Evolutionary conservation across 768 basidiomycete species (phyloP).

Genomic region (Hemileccinum rubropunctum): DNA sequence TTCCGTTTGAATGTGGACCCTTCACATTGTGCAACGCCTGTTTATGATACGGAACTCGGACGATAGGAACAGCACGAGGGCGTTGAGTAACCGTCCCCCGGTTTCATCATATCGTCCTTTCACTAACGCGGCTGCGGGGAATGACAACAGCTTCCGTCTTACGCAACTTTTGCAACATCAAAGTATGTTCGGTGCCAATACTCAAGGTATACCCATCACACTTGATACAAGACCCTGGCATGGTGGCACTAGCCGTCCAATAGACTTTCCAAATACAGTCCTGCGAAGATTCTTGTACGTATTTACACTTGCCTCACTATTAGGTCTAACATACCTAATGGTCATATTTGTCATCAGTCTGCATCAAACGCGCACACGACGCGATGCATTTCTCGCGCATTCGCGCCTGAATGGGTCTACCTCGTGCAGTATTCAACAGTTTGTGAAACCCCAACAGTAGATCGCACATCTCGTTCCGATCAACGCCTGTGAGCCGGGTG

Average conservation of each 20-base stretch:
- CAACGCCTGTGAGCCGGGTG: constrained; percentile 22
- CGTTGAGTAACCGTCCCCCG: not conserved
- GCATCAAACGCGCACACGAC: constrained; percentile 12
- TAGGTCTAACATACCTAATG: constrained; percentile 16
- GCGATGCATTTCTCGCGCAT: constrained; percentile 5
- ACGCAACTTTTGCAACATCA: not conserved
- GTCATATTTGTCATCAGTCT: constrained; percentile 13
- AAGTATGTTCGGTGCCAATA: not conserved
- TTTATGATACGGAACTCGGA: not conserved
- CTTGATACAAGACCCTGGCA: constrained; percentile 1
- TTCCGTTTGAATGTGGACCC: not conserved
- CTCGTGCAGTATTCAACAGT: constrained; percentile 16
- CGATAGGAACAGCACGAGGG: constrained; percentile 1
- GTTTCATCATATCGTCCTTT: constrained; percentile 7
- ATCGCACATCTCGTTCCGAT: constrained; percentile 28
- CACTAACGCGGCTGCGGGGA: constrained; percentile 6
- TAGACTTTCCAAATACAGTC: constrained; percentile 20
- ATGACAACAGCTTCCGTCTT: not conserved
- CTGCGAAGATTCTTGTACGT: constrained; percentile 22
- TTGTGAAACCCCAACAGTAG: constrained; percentile 8
- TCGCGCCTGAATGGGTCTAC: constrained; percentile 16
- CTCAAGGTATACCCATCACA: constrained; percentile 7
- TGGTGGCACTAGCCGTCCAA: constrained; percentile 7
- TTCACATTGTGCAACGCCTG: constrained; percentile 10
- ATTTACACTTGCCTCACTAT: constrained; percentile 20